Percentiles rank a stretch among this genome's conserved stretches.
Evolutionary conservation across 495 filamentous ascomycete species (phyloP).

Genomic region (Hamigera avellanea): DNA sequence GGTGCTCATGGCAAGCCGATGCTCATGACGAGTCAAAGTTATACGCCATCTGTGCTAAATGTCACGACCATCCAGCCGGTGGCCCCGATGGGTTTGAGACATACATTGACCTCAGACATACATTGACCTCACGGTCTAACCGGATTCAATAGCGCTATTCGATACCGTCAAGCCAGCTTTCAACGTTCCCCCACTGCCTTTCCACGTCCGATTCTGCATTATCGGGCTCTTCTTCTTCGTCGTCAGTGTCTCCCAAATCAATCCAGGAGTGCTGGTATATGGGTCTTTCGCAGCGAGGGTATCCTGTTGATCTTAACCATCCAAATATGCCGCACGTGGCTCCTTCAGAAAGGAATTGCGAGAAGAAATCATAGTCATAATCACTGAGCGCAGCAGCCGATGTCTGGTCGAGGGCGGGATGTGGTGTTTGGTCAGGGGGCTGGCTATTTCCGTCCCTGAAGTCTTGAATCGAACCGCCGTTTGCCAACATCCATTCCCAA

Average conservation of each 20-base stretch:
- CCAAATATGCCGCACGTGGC: constrained; percentile 12
- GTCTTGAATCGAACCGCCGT: constrained; percentile 7
- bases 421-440: background rate
- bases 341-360: constrained; percentile 5
- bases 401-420: background rate
- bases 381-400: background rate
- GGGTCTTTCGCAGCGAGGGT: constrained; percentile 14
- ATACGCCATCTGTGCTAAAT: no score
- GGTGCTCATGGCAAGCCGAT: no score
- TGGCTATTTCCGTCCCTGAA: background rate
- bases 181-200: background rate
- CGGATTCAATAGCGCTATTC: no score
- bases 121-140: no score
- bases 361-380: constrained; percentile 7
- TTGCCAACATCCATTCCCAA: constrained; percentile 14
- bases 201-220: constrained; percentile 5
- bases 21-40: no score
- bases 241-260: constrained; percentile 13
- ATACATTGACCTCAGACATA: no score
- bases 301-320: constrained; percentile 11
- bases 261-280: constrained; percentile 22
- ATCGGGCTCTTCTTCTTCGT: constrained; percentile 6
- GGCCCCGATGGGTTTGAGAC: no score
- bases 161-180: constrained; percentile 1
- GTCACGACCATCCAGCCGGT: no score